Conservation (phyloP, 495 filamentous ascomycete genomes). For the Penicillium argentinense region DNA sequence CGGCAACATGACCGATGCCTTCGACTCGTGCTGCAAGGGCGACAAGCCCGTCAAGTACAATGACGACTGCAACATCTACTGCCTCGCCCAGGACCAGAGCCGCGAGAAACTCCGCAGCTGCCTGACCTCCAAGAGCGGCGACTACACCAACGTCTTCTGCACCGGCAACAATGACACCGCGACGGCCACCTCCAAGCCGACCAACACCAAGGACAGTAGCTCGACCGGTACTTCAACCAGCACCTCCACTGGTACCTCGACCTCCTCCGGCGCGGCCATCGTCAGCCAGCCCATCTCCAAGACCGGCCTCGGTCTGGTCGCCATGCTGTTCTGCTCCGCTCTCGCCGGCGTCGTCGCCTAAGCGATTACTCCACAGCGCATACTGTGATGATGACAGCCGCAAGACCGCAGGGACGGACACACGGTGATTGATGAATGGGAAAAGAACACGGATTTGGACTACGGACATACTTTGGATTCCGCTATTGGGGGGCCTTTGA, state of each 20-base stretch:
- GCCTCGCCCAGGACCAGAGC: constrained; percentile 46
- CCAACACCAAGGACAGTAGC: constrained; percentile 20
- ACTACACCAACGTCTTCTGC: constrained; percentile 39
- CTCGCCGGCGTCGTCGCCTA: constrained; percentile 30
- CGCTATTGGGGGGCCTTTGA: not conserved
- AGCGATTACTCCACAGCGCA: not conserved
- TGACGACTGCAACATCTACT: constrained; percentile 51
- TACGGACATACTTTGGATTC: not conserved
- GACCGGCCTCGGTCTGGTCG: constrained; percentile 36
- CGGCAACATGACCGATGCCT: constrained; percentile 39
- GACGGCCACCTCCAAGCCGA: constrained; percentile 14
- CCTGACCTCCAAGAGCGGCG: constrained; percentile 31
- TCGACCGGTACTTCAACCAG: constrained; percentile 11
- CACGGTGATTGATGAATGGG: not conserved
- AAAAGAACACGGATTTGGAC: not conserved
- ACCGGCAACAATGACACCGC: constrained; percentile 42
- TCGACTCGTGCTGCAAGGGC: constrained; percentile 45
- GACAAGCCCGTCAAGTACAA: constrained; percentile 43
- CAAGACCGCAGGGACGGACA: not conserved
- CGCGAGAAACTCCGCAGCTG: constrained; percentile 36
- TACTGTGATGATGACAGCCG: not conserved
- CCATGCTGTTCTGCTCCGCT: constrained; percentile 37
- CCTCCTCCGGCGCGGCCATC: constrained; percentile 20
- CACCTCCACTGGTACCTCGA: constrained; percentile 5
- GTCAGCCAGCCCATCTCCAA: constrained; percentile 27